Conservation (phyloP, 441 rosid species). For the Jatropha podagrica region DNA sequence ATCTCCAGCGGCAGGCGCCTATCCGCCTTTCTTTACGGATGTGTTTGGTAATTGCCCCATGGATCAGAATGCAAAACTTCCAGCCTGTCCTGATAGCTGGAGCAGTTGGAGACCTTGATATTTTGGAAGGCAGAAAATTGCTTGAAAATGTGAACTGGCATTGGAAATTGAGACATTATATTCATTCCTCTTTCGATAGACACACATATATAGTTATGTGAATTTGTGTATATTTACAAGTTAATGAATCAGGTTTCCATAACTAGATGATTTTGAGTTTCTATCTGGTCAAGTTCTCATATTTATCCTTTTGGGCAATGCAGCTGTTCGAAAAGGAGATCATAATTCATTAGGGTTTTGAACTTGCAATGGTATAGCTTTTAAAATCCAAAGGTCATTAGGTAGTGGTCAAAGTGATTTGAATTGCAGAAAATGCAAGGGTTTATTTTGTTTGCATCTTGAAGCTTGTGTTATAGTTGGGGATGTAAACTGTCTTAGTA, state of each 20-base stretch:
- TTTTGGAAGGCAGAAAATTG: background rate
- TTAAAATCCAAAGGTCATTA: no score
- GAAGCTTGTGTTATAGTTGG: no score
- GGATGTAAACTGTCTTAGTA: no score
- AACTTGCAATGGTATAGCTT: no score
- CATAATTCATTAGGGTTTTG: no score
- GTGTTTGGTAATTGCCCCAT: background rate
- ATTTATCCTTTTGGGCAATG: no score
- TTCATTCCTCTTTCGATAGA: background rate
- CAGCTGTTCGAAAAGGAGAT: no score
- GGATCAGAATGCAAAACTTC: background rate
- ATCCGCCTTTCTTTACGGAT: background rate
- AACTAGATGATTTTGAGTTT: background rate
- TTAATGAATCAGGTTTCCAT: background rate
- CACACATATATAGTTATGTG: background rate
- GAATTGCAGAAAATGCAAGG: no score
- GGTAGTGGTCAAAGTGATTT: no score
- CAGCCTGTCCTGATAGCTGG: conserved; percentile 11
- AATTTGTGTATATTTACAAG: background rate
- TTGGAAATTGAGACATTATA: conserved; percentile 5
- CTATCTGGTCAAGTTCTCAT: background rate
- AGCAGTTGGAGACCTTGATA: background rate
- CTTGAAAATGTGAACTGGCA: background rate
- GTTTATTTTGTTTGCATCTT: no score
- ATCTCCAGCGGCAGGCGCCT: background rate